Evolutionary conservation across 306 rosid species (phyloP).

Genomic region (Malus sieversii): DNA sequence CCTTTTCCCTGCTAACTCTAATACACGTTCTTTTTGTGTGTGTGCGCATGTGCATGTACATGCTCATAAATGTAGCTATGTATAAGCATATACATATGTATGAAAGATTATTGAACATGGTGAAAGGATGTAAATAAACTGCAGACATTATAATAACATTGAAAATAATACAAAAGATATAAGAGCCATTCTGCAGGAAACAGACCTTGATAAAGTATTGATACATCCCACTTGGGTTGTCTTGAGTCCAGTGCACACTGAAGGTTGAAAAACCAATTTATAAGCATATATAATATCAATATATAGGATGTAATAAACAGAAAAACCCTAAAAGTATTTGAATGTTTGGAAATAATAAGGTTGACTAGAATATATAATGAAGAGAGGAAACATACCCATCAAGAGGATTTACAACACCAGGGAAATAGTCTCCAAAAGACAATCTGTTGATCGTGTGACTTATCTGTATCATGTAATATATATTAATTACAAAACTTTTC

Average conservation of each 20-base stretch:
- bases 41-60: background rate
- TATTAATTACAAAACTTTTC: conserved; percentile 2
- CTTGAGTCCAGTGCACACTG: conserved; percentile 85
- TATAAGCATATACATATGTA: background rate
- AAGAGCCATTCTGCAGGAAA: background rate
- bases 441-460: conserved; percentile 84
- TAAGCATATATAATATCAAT: conserved; percentile 11
- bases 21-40: background rate
- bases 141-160: background rate
- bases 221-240: conserved; percentile 81
- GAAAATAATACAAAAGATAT: background rate
- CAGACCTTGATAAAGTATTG: conserved; percentile 96
- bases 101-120: background rate
- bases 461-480: conserved; percentile 38
- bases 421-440: conserved; percentile 80
- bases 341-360: background rate
- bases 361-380: conserved; percentile 12
- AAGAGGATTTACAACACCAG: conserved; percentile 92
- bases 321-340: background rate
- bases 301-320: background rate
- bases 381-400: conserved; percentile 49
- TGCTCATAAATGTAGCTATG: background rate
- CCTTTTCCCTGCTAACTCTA: background rate
- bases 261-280: conserved; percentile 15
- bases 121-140: background rate